phyloP scores from a whole-genome alignment of 1,284 basidiomycete species.

The Ganoderma meredithae region DNA sequence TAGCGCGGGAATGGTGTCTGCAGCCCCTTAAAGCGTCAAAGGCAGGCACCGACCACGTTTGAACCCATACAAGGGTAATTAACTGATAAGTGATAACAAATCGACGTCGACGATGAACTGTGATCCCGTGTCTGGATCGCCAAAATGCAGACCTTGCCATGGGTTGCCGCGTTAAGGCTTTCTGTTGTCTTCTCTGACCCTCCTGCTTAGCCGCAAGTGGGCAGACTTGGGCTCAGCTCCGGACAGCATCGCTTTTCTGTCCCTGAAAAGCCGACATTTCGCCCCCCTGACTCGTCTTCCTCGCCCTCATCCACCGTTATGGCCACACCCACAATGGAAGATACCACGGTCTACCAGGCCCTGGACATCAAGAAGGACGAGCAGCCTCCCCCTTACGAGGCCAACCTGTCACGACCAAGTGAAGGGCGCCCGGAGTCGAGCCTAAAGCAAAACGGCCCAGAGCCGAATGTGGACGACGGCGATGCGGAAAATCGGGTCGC shows the following conservation, averaged over 20 bases:
- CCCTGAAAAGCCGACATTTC: constrained; percentile 16
- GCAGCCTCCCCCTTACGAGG: constrained; percentile 14
- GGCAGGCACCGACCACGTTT: background rate
- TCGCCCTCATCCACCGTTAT: background rate
- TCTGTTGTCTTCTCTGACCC: background rate
- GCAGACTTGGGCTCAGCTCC: background rate
- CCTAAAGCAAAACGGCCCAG: background rate
- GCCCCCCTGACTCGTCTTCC: constrained; percentile 3
- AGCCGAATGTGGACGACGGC: background rate
- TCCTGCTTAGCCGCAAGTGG: background rate
- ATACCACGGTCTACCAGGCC: constrained; percentile 22
- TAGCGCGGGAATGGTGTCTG: background rate
- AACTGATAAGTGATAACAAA: background rate
- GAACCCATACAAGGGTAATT: background rate
- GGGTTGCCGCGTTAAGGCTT: background rate
- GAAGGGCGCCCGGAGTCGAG: background rate
- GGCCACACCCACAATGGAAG: background rate
- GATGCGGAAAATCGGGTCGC: background rate
- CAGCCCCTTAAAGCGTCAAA: background rate
- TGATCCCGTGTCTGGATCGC: background rate
- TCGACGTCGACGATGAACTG: background rate
- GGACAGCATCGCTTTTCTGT: background rate
- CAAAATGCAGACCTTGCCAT: background rate
- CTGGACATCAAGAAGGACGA: constrained; percentile 14
- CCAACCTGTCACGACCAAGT: background rate